Percentiles rank a stretch among this genome's conserved stretches.
Evolutionary conservation across 306 rosid species (phyloP).

Genomic region (Cucumis sativus): Cucumber_9930_V3 NC_026658.2:13813001-13813500

Average conservation of each 20-base stretch:
- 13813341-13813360: constrained; percentile 31
- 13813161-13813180: neutral
- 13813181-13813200: neutral
- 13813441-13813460: neutral
- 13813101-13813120: constrained; percentile 73
- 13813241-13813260: constrained; percentile 84
- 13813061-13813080: constrained; percentile 95
- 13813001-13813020: neutral
- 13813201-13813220: neutral
- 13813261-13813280: constrained; percentile 88
- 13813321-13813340: constrained; percentile 90
- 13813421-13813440: neutral
- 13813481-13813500: neutral
- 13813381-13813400: neutral
- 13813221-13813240: constrained; percentile 85
- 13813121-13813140: constrained; percentile 80
- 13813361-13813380: constrained; percentile 33
- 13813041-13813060: constrained; percentile 91
- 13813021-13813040: constrained; percentile 37
- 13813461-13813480: neutral
- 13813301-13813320: constrained; percentile 90
- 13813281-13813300: constrained; percentile 70
- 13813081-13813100: constrained; percentile 84
- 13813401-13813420: neutral
- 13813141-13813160: neutral